phyloP scores from a whole-genome alignment of 2,329 filamentous ascomycete genomes.

The Pezizomycotina sp. region DNA sequence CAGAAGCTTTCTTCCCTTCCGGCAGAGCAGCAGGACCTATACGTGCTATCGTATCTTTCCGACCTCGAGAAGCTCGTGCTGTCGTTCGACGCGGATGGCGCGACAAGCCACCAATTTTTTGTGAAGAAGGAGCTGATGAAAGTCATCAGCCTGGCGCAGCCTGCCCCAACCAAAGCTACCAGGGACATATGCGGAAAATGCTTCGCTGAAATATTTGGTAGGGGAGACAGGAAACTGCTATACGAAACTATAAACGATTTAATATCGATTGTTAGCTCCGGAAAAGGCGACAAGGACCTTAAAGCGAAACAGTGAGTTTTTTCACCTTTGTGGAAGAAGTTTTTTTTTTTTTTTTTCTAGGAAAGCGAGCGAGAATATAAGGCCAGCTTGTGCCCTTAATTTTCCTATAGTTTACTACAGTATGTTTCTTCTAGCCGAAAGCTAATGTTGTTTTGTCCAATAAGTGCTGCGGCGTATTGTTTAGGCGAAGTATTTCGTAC shows the following conservation, averaged over 20 bases:
- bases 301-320: constrained; percentile 50
- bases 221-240: constrained; percentile 76
- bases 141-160: constrained; percentile 66
- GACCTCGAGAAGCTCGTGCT: constrained; percentile 67
- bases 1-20: constrained; percentile 77
- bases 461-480: constrained; percentile 66
- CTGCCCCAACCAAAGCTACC: constrained; percentile 71
- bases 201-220: constrained; percentile 63
- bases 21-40: constrained; percentile 88
- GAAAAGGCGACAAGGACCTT: constrained; percentile 56
- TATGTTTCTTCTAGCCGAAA: constrained; percentile 9
- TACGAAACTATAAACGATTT: constrained; percentile 92
- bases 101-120: constrained; percentile 75
- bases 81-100: constrained; percentile 56
- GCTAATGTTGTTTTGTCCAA: too few relatives aligned
- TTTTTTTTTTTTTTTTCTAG: too few relatives aligned
- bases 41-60: constrained; percentile 75
- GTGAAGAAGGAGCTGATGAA: constrained; percentile 91
- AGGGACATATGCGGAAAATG: constrained; percentile 77
- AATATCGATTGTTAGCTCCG: constrained; percentile 55
- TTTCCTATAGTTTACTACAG: constrained; percentile 1
- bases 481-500: constrained; percentile 76
- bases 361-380: background rate
- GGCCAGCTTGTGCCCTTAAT: background rate
- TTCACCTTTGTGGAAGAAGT: too few relatives aligned